phyloP scores from a whole-genome alignment of 345 rosid species.

The Eucalyptus cladocalyx region DNA sequence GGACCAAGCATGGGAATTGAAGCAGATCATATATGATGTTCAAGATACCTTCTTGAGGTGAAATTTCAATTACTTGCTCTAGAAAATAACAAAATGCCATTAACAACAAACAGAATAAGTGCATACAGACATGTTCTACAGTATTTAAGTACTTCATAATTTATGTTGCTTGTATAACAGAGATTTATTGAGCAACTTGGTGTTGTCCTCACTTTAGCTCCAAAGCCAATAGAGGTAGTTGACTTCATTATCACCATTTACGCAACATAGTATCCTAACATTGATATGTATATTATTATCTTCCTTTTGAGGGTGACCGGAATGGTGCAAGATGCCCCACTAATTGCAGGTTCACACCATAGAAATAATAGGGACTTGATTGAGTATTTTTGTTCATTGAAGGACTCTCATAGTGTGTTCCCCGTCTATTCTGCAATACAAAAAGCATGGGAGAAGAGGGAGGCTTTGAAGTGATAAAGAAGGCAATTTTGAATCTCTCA shows the following conservation, averaged over 20 bases:
- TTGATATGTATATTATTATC: background rate
- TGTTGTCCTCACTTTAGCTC: slow-evolving; percentile 74
- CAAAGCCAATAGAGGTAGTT: slow-evolving; percentile 62
- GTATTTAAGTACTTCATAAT: background rate
- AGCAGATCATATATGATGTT: background rate
- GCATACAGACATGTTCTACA: background rate
- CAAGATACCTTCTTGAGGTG: slow-evolving; percentile 75
- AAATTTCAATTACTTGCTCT: background rate
- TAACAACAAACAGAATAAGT: background rate
- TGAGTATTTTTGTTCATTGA: background rate
- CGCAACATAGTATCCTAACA: too few relatives aligned
- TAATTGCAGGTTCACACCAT: background rate
- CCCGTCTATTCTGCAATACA: slow-evolving; percentile 15
- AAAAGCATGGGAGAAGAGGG: slow-evolving; percentile 87
- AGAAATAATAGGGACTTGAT: background rate
- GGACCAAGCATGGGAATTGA: background rate
- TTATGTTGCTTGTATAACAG: slow-evolving; percentile 20
- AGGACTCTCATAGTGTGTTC: background rate
- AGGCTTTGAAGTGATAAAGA: slow-evolving; percentile 71
- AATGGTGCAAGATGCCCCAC: background rate
- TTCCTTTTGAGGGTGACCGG: background rate
- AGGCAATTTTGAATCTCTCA: slow-evolving; percentile 75
- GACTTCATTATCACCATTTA: slow-evolving; percentile 22
- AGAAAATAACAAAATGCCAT: background rate
- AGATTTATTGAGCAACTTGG: slow-evolving; percentile 78